Percentiles rank a stretch among this genome's conserved stretches.
These are phyloP conservation scores for Glycine tomentella DNA, from an alignment of 306 rosid species.

Conservation along the genomic window DNA sequence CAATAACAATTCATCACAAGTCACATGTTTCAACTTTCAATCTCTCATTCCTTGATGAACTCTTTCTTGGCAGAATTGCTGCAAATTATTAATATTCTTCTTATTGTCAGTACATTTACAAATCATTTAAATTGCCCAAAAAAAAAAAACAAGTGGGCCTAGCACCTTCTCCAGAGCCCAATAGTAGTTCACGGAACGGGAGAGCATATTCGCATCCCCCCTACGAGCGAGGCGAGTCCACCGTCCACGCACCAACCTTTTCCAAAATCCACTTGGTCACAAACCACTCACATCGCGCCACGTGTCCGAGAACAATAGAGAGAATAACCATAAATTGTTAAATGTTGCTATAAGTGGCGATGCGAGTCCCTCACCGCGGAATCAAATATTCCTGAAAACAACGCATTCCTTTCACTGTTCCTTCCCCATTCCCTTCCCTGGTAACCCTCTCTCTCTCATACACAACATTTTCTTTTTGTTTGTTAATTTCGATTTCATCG, in stretches of 20 bases:
- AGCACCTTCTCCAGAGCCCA: background rate
- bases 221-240: background rate
- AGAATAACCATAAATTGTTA: background rate
- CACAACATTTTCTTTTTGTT: background rate
- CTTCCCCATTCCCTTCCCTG: conserved; percentile 27
- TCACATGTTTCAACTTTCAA: too few species aligned
- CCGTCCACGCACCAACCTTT: background rate
- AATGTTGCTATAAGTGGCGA: conserved; percentile 36
- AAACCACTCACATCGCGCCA: background rate
- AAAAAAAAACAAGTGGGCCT: background rate
- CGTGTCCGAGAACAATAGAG: background rate
- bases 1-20: too few species aligned
- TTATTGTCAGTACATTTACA: too few species aligned
- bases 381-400: conserved; percentile 27
- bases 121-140: too few species aligned
- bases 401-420: background rate
- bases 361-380: conserved; percentile 18
- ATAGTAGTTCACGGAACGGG: background rate
- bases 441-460: background rate
- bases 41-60: background rate
- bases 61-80: too few species aligned
- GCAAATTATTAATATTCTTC: too few species aligned
- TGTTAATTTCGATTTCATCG: conserved; percentile 2
- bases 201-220: conserved; percentile 32
- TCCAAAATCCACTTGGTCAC: background rate